These are phyloP conservation scores for Vitis amurensis DNA, from an alignment of 164 flowering plant genomes.

Conservation along the genomic window DNA sequence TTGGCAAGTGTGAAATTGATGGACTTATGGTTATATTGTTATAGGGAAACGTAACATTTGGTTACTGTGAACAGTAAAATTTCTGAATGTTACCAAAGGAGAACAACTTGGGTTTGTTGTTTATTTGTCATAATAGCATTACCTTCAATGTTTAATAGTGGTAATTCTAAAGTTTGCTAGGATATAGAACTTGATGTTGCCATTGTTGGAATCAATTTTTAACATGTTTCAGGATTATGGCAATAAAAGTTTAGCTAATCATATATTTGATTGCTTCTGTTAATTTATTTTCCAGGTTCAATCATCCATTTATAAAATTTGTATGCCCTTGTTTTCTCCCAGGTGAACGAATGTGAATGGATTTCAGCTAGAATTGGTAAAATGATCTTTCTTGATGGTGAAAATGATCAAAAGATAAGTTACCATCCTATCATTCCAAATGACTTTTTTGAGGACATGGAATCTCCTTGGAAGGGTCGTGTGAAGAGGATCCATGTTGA, in stretches of 20 bases:
- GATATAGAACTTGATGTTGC: too few species aligned
- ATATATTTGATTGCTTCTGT: not conserved
- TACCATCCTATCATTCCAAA: slow-evolving; percentile 53
- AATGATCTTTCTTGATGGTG: slow-evolving; percentile 71
- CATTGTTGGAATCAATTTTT: too few species aligned
- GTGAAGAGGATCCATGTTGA: slow-evolving; percentile 79
- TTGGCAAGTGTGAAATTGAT: too few species aligned
- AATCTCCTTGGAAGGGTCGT: slow-evolving; percentile 90
- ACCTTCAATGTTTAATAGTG: too few species aligned
- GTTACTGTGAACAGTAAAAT: too few species aligned
- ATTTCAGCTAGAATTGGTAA: slow-evolving; percentile 61
- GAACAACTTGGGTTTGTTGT: too few species aligned
- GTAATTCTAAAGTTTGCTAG: too few species aligned
- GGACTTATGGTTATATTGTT: too few species aligned
- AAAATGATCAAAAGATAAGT: slow-evolving; percentile 59
- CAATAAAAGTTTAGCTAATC: not conserved
- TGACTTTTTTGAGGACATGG: slow-evolving; percentile 92
- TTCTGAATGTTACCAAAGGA: too few species aligned
- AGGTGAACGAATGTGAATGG: slow-evolving; percentile 75
- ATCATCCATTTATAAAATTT: not conserved
- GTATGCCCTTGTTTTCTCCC: slow-evolving; percentile 2
- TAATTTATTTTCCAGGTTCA: not conserved
- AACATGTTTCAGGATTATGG: too few species aligned
- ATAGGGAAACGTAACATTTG: too few species aligned
- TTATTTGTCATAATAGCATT: too few species aligned